Base-by-base conservation (phyloP, 805 yeast species). In the Saccharomycopsis vini region DNA sequence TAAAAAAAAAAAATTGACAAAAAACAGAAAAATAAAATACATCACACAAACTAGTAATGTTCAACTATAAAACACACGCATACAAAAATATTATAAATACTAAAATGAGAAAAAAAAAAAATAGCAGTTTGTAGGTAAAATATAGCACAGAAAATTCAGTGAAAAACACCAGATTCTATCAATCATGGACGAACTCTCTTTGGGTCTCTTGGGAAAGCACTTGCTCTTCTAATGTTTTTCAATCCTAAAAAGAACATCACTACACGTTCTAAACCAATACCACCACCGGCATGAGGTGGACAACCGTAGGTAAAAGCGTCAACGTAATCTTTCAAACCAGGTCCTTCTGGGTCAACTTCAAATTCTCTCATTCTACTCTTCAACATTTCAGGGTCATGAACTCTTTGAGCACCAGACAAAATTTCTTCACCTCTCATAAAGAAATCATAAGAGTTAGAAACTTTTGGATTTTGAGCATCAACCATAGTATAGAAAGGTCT, bases 401-500 rank as follows among this genome's bases (percentile, higher is more conserved):
- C 77, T 77, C 99, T 95, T 72, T 92, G 99, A 46, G 98, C 99
- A 58, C 99, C 99, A n/a, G 96, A 87, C 55, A 92, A 70, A 57
- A 92, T 92, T 69, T 92, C 99, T 71, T 92, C 98, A 62, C 99
- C 99, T 72, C 98, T 83, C 98, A 92, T 92, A 76, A 92, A 92
- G 81, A 92, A 92, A 70, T 92, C 98, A 62, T 90, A 92, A 18
- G 97, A 90, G 77, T 92, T 92, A 52, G 97, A 89, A 70, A 89
- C 89, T 56, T 81, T 74, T 52, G 95, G 78, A 68, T 92, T 89
- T 58, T 78, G 81, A 16, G 97, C 74, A 63, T 88, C 96, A 50
- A 98, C 97, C 98, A 92, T 92, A 39, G 99, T 92, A 76, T 92
- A 92, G 77, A 92, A 92, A 46, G 99, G 99, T 73, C 99, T 81